phyloP scores from a whole-genome alignment of 176 grass and related monocot genomes.

The Aechmea fasciata region DNA sequence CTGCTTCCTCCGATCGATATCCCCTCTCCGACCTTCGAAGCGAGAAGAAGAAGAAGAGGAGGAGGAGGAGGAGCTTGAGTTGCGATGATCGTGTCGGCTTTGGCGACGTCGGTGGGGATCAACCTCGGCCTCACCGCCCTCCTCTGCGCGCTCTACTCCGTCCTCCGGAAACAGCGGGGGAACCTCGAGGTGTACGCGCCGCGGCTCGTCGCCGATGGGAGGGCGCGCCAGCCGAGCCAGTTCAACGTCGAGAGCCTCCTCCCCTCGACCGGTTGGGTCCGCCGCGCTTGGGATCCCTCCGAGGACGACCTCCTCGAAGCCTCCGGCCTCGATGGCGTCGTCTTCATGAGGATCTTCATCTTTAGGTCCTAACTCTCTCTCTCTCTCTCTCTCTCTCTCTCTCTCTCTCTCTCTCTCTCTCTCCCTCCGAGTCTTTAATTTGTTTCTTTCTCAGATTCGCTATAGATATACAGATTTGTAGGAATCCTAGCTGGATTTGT shows the following conservation, averaged over 20 bases:
- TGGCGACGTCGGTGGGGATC: slow-evolving; percentile 76
- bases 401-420: no score
- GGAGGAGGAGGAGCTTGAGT: slow-evolving; percentile 4
- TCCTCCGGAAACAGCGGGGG: slow-evolving; percentile 50
- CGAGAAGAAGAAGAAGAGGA: slow-evolving; percentile 13
- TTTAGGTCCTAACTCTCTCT: slow-evolving; percentile 42
- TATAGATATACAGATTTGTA: no score
- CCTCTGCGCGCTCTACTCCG: slow-evolving; percentile 50
- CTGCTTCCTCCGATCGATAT: no score
- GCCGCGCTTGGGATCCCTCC: slow-evolving; percentile 43
- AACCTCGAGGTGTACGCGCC: slow-evolving; percentile 57
- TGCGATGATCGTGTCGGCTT: slow-evolving; percentile 80
- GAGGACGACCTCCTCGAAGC: slow-evolving; percentile 65
- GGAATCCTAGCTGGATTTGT: no score
- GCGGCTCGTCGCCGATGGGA: slow-evolving; percentile 35
- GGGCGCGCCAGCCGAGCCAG: background rate
- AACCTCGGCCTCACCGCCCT: slow-evolving; percentile 69
- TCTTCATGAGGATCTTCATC: slow-evolving; percentile 77
- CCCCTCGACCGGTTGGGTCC: slow-evolving; percentile 47
- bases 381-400: background rate
- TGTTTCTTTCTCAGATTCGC: no score
- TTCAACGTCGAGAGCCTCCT: slow-evolving; percentile 33
- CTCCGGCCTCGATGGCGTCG: slow-evolving; percentile 72
- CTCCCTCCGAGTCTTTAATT: no score
- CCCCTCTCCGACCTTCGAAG: background rate